These are phyloP conservation scores for Aureobasidium uvarum DNA, from an alignment of 2,329 filamentous ascomycete genomes.

Conservation along the genomic window DNA sequence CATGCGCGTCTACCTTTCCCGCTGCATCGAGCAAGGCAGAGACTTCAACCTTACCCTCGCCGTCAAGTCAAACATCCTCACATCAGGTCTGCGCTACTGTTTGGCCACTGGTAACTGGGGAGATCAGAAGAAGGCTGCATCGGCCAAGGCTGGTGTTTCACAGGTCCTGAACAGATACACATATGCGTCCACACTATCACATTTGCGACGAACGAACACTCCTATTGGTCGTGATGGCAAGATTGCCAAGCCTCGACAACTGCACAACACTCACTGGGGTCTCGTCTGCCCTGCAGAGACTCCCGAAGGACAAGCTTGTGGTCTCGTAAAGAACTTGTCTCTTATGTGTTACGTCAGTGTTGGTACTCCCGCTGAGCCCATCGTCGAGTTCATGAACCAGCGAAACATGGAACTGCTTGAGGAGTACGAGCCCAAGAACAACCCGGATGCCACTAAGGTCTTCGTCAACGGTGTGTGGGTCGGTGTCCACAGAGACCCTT, in stretches of 20 bases:
- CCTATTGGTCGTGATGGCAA: slow-evolving; percentile 97
- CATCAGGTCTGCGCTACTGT: slow-evolving; percentile 93
- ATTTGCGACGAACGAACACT: slow-evolving; percentile 95
- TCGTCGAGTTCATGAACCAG: slow-evolving; percentile 93
- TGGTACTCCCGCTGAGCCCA: slow-evolving; percentile 83
- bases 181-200: slow-evolving; percentile 92
- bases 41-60: slow-evolving; percentile 90
- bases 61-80: slow-evolving; percentile 86
- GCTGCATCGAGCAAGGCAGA: slow-evolving; percentile 82
- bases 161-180: slow-evolving; percentile 98
- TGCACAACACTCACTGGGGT: slow-evolving; percentile 99
- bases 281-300: slow-evolving; percentile 96
- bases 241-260: slow-evolving; percentile 93
- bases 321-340: slow-evolving; percentile 94
- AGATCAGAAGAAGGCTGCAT: slow-evolving; percentile 97
- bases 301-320: slow-evolving; percentile 96
- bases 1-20: slow-evolving; percentile 84
- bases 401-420: slow-evolving; percentile 95
- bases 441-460: slow-evolving; percentile 92
- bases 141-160: slow-evolving; percentile 92
- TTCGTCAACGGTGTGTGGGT: slow-evolving; percentile 99
- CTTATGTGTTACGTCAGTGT: slow-evolving; percentile 99
- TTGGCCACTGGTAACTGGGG: slow-evolving; percentile 98
- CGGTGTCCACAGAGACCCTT: slow-evolving; percentile 86
- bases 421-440: slow-evolving; percentile 68